phyloP scores from a whole-genome alignment of 2,329 filamentous ascomycete genomes.

The Coniella lustricola region DNA sequence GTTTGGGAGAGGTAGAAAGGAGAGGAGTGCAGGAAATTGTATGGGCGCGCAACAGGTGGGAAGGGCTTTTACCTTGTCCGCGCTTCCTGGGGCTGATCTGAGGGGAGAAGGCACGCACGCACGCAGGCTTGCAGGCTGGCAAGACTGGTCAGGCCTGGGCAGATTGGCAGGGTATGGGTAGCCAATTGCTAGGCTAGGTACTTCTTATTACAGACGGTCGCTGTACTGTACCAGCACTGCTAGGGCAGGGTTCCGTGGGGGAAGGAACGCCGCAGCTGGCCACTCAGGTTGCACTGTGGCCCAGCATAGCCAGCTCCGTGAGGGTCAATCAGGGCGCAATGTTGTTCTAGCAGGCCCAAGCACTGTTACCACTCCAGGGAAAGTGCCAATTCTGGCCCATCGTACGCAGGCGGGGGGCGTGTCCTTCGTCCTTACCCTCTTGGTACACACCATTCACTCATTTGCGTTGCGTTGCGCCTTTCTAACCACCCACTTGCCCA shows the following conservation, averaged over 20 bases:
- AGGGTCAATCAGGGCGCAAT: too few species aligned
- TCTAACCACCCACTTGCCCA: too few species aligned
- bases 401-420: too few species aligned
- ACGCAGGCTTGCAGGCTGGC: constrained; percentile 6
- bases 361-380: constrained; percentile 1
- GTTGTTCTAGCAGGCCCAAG: constrained; percentile 4
- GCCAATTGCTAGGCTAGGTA: background rate
- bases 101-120: constrained; percentile 25
- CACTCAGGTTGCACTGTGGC: constrained; percentile 3
- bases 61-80: constrained; percentile 56
- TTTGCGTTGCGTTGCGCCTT: too few species aligned
- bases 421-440: too few species aligned
- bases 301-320: background rate
- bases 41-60: constrained; percentile 46
- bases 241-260: constrained; percentile 5
- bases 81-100: constrained; percentile 50
- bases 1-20: constrained; percentile 49
- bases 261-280: constrained; percentile 4
- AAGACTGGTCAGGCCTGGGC: background rate
- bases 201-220: too few species aligned
- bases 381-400: background rate
- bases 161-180: too few species aligned
- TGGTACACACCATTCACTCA: too few species aligned
- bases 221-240: constrained; percentile 2
- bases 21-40: constrained; percentile 46